phyloP scores from a whole-genome alignment of 228 moss, liverwort and hornwort genomes.

The Sphagnum fallax region DNA sequence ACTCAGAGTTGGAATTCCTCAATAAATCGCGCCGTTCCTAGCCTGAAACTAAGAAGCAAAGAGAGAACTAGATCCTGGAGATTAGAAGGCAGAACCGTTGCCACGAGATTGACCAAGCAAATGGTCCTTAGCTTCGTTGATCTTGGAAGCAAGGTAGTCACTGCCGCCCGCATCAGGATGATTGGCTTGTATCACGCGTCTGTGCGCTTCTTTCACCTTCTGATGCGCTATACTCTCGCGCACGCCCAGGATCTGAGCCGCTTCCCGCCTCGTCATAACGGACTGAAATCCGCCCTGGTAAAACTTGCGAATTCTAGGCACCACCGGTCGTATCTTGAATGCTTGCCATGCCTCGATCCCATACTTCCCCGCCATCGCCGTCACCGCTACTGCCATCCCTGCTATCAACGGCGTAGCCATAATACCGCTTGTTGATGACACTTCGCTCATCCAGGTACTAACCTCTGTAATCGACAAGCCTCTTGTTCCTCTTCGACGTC shows the following conservation, averaged over 20 bases:
- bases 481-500: too few species aligned
- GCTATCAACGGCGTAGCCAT: constrained; percentile 76
- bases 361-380: constrained; percentile 77
- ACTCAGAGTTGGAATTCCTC: too few species aligned
- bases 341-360: constrained; percentile 80
- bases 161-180: constrained; percentile 92
- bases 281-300: constrained; percentile 95
- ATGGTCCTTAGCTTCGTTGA: constrained; percentile 94
- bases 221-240: constrained; percentile 85
- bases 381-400: constrained; percentile 64
- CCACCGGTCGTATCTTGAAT: constrained; percentile 68
- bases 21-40: too few species aligned
- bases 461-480: too few species aligned
- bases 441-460: too few species aligned
- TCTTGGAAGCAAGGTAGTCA: constrained; percentile 78
- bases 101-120: constrained; percentile 77
- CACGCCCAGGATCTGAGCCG: constrained; percentile 85
- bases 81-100: constrained; percentile 71
- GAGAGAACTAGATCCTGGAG: not conserved
- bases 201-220: constrained; percentile 92
- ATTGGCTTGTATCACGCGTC: constrained; percentile 93
- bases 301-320: constrained; percentile 76
- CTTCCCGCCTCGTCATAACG: constrained; percentile 83
- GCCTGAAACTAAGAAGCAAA: too few species aligned
- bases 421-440: not conserved